Evolutionary conservation across 2,329 filamentous ascomycete genomes (phyloP), one percentile per base, ranked within the genome.

Genomic region (Hypoxylon rubiginosum): DNA sequence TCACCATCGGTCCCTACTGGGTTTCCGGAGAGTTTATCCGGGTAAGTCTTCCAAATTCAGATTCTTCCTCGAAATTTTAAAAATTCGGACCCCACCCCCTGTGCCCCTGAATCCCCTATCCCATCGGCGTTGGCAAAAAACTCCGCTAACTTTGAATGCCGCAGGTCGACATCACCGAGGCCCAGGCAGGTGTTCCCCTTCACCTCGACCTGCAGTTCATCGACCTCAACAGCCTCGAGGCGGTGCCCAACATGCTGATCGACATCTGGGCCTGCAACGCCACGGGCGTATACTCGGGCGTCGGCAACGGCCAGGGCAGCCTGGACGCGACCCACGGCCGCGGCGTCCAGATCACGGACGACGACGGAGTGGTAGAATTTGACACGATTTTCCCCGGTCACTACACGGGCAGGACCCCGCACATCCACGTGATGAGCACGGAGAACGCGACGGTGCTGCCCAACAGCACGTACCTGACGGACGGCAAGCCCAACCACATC

Each of bases 401-500:
- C 64, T 75, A 75, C 68, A 49, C 28, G 0, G 72, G 72, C 11
- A 55, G 79, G 64, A 74, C 79, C 0, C 73, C 73, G 10, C 78
- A 80, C 67, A 78, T 79, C 39, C 79, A 80, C 69, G 4, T 76
- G n/a, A 68, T 73, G 66, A 68, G 63, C 48, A 74, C 72, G 3
- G 50, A 68, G 45, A 67, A 68, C 45, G 72, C 75, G 7, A 75
- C 74, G 5, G 71, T 82, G 8, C 79, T 83, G 39, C 67, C 78
- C 32, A 87, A 88, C 77, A 79, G 80, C 68, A 87, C 85, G 53
- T 72, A 73, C 49, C 72, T 78, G n/a, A 65, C 65, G 9, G 82
- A 81, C 64, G 82, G 85, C 30, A 79, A 78, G 48, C 79, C 85
- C 43, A 83, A 84, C 3, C 86, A 89, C 76, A 83, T 88, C 48